phyloP scores from a whole-genome alignment of 2,329 filamentous ascomycete species.

The Penicillium sp. region DNA sequence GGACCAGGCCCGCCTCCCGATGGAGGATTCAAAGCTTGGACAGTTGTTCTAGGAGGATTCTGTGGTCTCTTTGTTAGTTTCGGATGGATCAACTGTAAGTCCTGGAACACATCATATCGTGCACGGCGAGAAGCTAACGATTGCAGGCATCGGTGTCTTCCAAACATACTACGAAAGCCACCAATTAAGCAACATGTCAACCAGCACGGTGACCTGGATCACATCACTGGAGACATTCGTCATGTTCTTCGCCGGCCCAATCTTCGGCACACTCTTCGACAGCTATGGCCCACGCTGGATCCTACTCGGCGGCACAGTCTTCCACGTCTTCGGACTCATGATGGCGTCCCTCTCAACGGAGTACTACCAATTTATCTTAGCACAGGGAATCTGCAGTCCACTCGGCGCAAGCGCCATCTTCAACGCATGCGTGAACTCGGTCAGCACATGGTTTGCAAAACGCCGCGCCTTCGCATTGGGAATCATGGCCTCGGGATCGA shows the following conservation, averaged over 20 bases:
- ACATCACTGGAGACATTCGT: slow-evolving; percentile 46
- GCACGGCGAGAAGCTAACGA: too few relatives aligned
- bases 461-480: slow-evolving; percentile 55
- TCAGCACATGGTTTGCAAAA: slow-evolving; percentile 54
- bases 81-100: slow-evolving; percentile 49
- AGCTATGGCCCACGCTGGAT: slow-evolving; percentile 60
- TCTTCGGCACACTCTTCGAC: slow-evolving; percentile 65
- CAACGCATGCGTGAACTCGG: slow-evolving; percentile 39
- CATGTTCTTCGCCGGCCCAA: slow-evolving; percentile 48
- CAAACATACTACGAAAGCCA: slow-evolving; percentile 58
- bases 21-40: slow-evolving; percentile 34
- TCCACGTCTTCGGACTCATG: slow-evolving; percentile 60
- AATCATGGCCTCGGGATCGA: slow-evolving; percentile 54
- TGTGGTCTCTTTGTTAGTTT: slow-evolving; percentile 51
- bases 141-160: slow-evolving; percentile 25
- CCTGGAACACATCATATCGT: too few relatives aligned
- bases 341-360: slow-evolving; percentile 55
- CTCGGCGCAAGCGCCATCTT: slow-evolving; percentile 53
- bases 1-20: slow-evolving; percentile 26
- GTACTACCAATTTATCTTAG: slow-evolving; percentile 58
- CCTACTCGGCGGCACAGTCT: slow-evolving; percentile 49
- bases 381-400: slow-evolving; percentile 55
- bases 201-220: slow-evolving; percentile 63
- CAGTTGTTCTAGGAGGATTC: slow-evolving; percentile 51
- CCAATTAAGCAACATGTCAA: slow-evolving; percentile 49